Percentiles rank a stretch among this genome's conserved stretches.
phyloP scores from a whole-genome alignment of 345 rosid species.

The Triadica sebifera region DNA sequence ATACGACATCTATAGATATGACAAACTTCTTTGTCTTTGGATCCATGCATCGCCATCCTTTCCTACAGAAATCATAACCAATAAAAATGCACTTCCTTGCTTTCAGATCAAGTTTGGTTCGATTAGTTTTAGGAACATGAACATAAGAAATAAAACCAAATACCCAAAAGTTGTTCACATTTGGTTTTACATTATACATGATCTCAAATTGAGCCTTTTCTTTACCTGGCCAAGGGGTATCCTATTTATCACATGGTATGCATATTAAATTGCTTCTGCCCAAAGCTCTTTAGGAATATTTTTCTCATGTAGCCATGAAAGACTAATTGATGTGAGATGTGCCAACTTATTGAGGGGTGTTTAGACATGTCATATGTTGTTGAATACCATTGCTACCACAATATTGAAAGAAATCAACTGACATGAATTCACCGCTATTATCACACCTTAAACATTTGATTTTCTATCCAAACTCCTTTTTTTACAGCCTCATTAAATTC shows the following conservation, averaged over 20 bases:
- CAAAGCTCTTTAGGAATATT: conserved; percentile 5
- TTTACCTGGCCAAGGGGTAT: conserved; percentile 1
- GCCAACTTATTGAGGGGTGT: conserved; percentile 8
- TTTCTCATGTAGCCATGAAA: conserved; percentile 16
- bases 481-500: background rate
- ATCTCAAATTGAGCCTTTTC: conserved; percentile 2
- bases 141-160: conserved; percentile 20
- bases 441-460: conserved; percentile 13
- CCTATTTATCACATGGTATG: conserved; percentile 10
- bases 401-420: background rate
- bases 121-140: conserved; percentile 5
- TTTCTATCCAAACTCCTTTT: background rate
- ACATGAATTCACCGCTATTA: background rate
- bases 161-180: conserved; percentile 11
- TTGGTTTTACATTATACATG: background rate
- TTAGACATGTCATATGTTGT: background rate
- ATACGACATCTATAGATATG: conserved; percentile 17
- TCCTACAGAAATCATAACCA: conserved; percentile 21
- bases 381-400: background rate
- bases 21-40: conserved; percentile 4
- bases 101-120: conserved; percentile 17
- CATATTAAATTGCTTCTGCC: conserved; percentile 11
- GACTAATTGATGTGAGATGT: background rate
- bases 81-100: conserved; percentile 18
- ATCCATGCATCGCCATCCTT: conserved; percentile 25